These are phyloP conservation scores for Apiospora sp. DNA, from an alignment of 2,329 filamentous ascomycete genomes.

Conservation along the genomic window DNA sequence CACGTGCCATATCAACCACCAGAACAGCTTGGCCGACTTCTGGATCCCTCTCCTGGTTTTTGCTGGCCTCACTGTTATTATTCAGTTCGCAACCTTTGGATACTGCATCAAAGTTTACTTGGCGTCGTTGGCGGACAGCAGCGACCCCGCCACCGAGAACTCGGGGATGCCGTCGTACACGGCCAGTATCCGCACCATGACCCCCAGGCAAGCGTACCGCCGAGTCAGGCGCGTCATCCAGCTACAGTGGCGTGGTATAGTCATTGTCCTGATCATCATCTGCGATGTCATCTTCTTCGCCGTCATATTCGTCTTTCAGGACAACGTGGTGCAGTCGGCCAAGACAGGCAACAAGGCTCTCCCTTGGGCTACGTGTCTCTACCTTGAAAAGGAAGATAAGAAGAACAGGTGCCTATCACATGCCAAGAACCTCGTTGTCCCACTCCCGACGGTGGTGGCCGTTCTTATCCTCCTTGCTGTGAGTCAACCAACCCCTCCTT, in stretches of 20 bases:
- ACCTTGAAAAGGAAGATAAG: conserved; percentile 64
- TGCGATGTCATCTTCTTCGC: conserved; percentile 94
- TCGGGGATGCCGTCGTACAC: conserved; percentile 79
- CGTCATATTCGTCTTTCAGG: conserved; percentile 87
- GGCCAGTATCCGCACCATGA: conserved; percentile 77
- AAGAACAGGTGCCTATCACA: conserved; percentile 66
- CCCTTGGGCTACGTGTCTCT: conserved; percentile 79
- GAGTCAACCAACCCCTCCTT: conserved; percentile 47
- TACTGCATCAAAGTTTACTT: conserved; percentile 98
- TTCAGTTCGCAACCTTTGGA: conserved; percentile 74
- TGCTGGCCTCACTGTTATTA: conserved; percentile 68
- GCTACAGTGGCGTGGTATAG: conserved; percentile 93
- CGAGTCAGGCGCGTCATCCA: conserved; percentile 86
- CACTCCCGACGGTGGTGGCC: conserved; percentile 78
- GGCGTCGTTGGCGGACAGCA: conserved; percentile 78
- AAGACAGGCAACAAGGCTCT: conserved; percentile 62
- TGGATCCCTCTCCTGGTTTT: conserved; percentile 85
- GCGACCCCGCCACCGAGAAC: conserved; percentile 69
- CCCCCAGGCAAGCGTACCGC: conserved; percentile 86
- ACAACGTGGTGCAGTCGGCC: conserved; percentile 71
- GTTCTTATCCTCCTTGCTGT: conserved; percentile 84
- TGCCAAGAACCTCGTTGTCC: conserved; percentile 71
- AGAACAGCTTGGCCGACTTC: conserved; percentile 81
- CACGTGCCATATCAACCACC: conserved; percentile 94
- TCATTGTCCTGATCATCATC: conserved; percentile 88